Evolutionary conservation across 768 basidiomycete species (phyloP).

Genomic region (Leccinum pellstonianum): DNA sequence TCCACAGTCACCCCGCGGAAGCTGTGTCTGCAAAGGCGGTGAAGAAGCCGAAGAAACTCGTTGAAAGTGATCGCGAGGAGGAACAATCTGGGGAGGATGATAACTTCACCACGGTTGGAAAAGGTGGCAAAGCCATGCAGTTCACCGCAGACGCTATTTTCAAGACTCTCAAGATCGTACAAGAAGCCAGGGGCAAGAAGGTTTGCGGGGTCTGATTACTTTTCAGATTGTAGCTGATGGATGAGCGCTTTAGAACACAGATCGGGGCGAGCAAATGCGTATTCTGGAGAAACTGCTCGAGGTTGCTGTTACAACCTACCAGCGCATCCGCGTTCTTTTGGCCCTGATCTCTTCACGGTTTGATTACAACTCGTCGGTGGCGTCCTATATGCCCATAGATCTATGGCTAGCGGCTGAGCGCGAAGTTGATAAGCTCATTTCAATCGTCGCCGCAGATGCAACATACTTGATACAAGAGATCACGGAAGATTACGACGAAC

Average conservation of each 20-base stretch:
- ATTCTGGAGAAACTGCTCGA: slow-evolving; percentile 85
- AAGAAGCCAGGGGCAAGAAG: slow-evolving; percentile 96
- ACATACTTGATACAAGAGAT: slow-evolving; percentile 84
- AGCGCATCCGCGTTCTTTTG: slow-evolving; percentile 90
- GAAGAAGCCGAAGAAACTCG: slow-evolving; percentile 36
- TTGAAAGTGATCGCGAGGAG: slow-evolving; percentile 42
- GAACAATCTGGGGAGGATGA: slow-evolving; percentile 45
- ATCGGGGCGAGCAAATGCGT: slow-evolving; percentile 90
- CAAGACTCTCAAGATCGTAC: slow-evolving; percentile 86
- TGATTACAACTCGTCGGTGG: slow-evolving; percentile 89
- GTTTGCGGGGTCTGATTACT: slow-evolving; percentile 40
- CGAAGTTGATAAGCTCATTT: slow-evolving; percentile 87
- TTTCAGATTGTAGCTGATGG: slow-evolving; percentile 11
- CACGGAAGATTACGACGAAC: slow-evolving; percentile 90
- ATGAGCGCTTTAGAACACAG: slow-evolving; percentile 71
- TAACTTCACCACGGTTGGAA: slow-evolving; percentile 88
- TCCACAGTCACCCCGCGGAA: slow-evolving; percentile 48
- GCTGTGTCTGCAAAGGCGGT: slow-evolving; percentile 36
- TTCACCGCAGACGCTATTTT: slow-evolving; percentile 85
- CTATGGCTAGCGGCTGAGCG: slow-evolving; percentile 85
- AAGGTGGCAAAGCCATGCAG: slow-evolving; percentile 80
- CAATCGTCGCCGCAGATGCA: slow-evolving; percentile 67
- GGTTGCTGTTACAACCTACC: slow-evolving; percentile 85
- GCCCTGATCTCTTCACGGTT: slow-evolving; percentile 93
- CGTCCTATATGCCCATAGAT: slow-evolving; percentile 88